A percentile compares a stretch with the other conserved stretches of the same genome.
Conservation (phyloP, 495 filamentous ascomycete species). For the Podospora pseudopauciseta region DNA sequence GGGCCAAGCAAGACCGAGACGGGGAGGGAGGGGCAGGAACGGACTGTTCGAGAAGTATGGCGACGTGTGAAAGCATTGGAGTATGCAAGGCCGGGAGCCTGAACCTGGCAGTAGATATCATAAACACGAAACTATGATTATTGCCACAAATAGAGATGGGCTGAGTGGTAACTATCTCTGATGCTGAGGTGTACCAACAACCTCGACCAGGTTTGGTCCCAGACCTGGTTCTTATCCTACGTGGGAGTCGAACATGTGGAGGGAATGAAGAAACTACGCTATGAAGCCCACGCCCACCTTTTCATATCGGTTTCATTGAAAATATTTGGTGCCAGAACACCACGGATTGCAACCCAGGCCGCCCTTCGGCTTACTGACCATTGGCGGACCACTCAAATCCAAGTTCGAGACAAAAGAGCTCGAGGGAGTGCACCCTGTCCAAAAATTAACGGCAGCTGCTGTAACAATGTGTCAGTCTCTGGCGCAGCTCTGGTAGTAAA, state of each 20-base stretch:
- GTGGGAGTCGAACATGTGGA: neutral
- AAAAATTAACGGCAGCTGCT: neutral
- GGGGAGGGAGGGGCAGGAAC: constrained; percentile 59
- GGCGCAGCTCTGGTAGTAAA: neutral
- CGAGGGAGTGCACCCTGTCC: neutral
- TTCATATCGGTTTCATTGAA: neutral
- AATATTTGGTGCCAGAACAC: neutral
- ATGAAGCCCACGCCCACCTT: neutral
- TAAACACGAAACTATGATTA: neutral
- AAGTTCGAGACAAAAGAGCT: neutral
- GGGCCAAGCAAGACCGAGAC: constrained; percentile 57
- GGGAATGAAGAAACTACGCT: neutral
- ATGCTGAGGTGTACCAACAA: neutral
- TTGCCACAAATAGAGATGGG: neutral
- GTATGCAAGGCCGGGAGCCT: constrained; percentile 50
- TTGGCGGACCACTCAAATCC: neutral
- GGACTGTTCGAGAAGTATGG: constrained; percentile 67
- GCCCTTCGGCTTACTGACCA: neutral
- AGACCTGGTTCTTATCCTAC: neutral
- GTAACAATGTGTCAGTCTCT: neutral
- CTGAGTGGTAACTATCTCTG: neutral
- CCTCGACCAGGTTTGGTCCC: neutral
- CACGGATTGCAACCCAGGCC: too few species aligned
- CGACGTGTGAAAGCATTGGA: constrained; percentile 56
- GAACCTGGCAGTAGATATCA: neutral